Conservation (phyloP, 2,329 filamentous ascomycete genomes). For the Ophiocordyceps unilateralis region DNA sequence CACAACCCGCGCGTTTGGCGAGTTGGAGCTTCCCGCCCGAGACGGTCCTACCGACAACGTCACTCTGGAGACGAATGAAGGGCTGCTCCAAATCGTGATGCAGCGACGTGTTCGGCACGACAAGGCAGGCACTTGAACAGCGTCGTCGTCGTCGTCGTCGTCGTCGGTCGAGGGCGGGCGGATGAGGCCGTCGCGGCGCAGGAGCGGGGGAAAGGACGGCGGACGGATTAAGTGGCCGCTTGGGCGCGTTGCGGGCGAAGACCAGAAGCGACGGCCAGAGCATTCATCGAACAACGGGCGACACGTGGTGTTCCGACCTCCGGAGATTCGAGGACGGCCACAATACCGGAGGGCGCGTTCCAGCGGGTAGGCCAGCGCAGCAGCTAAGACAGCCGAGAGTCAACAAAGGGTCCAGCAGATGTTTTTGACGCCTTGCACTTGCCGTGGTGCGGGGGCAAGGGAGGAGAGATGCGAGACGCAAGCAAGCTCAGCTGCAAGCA, state of each 20-base stretch:
- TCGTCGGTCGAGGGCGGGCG: neutral
- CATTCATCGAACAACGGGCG: neutral
- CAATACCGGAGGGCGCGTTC: slow-evolving; percentile 1
- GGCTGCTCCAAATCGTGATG: neutral
- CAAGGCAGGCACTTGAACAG: too few species aligned
- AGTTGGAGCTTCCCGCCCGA: slow-evolving; percentile 1
- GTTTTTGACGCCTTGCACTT: neutral
- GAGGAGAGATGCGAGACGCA: neutral
- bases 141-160: too few species aligned
- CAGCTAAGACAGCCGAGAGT: neutral
- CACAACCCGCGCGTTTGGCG: slow-evolving; percentile 5
- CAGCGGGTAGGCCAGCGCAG: slow-evolving; percentile 1
- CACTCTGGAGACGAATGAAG: slow-evolving; percentile 6
- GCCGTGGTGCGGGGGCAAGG: neutral
- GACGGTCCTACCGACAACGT: slow-evolving; percentile 5
- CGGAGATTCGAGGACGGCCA: neutral
- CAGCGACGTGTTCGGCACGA: too few species aligned
- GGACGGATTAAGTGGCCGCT: neutral
- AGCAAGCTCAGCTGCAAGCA: neutral
- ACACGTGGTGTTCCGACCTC: neutral
- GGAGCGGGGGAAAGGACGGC: neutral
- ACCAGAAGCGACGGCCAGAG: neutral
- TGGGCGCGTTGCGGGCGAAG: neutral
- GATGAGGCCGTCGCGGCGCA: neutral
- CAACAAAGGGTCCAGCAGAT: slow-evolving; percentile 1